Evolutionary conservation across 2,329 filamentous ascomycete genomes (phyloP), one percentile per base, ranked within the genome.

Genomic region (Ophiognomonia clavigignenti-juglandacearum): DNA sequence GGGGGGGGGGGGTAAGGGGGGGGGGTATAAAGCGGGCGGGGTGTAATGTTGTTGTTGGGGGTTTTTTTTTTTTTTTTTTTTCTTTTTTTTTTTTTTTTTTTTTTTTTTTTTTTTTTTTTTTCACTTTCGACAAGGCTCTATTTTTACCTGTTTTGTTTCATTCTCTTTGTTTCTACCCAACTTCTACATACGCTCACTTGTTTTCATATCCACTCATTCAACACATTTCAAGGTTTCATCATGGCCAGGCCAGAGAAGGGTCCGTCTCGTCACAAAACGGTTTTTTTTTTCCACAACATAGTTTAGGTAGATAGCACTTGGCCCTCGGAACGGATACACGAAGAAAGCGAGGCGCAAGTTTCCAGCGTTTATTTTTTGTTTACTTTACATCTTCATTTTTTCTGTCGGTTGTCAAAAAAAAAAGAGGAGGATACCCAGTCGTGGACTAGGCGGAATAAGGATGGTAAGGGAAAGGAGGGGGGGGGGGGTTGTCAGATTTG

Each of bases 351-450:
- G 48, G 37, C 45, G 45, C 45, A 48, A 42, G 40, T 16, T 31
- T 26, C 36, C 35, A 29, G 46, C n/a, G n/a, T n/a, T n/a, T n/a
- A n/a, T n/a, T n/a, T n/a, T n/a, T n/a, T n/a, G n/a, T n/a, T n/a
- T n/a, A n/a, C n/a, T n/a, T n/a, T n/a, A n/a, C n/a, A n/a, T n/a
- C n/a, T n/a, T n/a, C n/a, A n/a, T n/a, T n/a, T n/a, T n/a, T n/a
- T n/a, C n/a, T n/a, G n/a, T n/a, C n/a, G n/a, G n/a, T n/a, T n/a
- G n/a, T n/a, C n/a, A n/a, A n/a, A n/a, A n/a, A n/a, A n/a, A n/a
- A 44, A 49, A 42, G 47, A 45, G 44, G 43, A 50, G 35, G 40
- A 48, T 48, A 48, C 48, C 48, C 44, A 45, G 18, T 35, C 32
- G 16, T 24, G 41, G 38, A 29, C 31, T 18, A 47, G 13, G 36